Percentiles rank a stretch among this genome's conserved stretches.
These are phyloP conservation scores for Cryptosporidium canis DNA, from an alignment of 169 alveolate genomes.

Conservation along the genomic window DNA sequence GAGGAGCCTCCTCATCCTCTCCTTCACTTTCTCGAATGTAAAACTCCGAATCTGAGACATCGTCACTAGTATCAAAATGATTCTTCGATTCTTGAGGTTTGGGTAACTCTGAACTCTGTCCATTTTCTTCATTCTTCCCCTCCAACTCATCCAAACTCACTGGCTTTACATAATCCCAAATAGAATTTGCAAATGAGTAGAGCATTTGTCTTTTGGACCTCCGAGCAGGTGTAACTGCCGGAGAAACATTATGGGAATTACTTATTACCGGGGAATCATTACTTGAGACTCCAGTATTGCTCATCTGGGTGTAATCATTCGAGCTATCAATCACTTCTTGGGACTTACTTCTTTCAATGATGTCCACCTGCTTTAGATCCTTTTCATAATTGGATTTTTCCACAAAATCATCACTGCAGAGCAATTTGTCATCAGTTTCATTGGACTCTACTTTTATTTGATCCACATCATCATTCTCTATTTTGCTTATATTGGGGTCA, in stretches of 20 bases:
- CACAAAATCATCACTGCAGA: not conserved
- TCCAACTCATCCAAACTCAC: slow-evolving; percentile 32
- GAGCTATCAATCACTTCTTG: not conserved
- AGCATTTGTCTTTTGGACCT: slow-evolving; percentile 53
- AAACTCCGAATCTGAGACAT: slow-evolving; percentile 53
- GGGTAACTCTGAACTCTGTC: not conserved
- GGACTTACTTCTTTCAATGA: not conserved
- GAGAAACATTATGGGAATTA: not conserved
- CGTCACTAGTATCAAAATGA: not conserved
- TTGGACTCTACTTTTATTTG: not conserved
- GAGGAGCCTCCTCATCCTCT: slow-evolving; percentile 3
- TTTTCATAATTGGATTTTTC: not conserved
- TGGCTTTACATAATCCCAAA: slow-evolving; percentile 72
- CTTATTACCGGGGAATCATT: not conserved
- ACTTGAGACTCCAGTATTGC: not conserved
- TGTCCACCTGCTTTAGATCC: not conserved
- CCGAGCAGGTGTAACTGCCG: not conserved
- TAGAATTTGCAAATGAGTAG: slow-evolving; percentile 53
- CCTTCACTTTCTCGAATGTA: not conserved
- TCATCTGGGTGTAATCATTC: not conserved
- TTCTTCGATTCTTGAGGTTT: not conserved
- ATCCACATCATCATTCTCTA: not conserved
- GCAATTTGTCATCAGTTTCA: not conserved
- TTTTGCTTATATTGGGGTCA: not conserved
- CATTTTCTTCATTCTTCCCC: not conserved